Conservation (phyloP, 139 green algal genomes). For the Mychonastes homosphaera region DNA sequence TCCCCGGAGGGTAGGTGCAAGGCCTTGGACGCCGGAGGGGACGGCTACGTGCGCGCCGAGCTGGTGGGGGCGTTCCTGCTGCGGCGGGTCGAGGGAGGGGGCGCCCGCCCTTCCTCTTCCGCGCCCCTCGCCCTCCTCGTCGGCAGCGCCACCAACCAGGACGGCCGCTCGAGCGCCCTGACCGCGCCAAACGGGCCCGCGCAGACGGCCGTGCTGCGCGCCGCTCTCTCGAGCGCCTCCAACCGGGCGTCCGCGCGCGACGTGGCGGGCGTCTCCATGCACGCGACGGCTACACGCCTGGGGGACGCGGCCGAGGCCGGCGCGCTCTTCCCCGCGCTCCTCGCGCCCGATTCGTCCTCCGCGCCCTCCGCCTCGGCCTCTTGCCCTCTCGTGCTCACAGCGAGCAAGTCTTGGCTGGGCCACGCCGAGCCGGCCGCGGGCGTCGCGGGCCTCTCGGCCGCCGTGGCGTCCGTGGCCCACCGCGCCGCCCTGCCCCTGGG, state of each 20-base stretch:
- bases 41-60: constrained; percentile 72
- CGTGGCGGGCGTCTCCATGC: constrained; percentile 48
- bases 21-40: constrained; percentile 62
- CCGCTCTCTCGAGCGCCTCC: constrained; percentile 35
- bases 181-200: constrained; percentile 77
- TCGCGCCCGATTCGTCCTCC: neutral
- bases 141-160: constrained; percentile 75
- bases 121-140: constrained; percentile 31
- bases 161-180: constrained; percentile 71
- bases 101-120: neutral
- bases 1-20: constrained; percentile 72
- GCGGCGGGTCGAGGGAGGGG: constrained; percentile 11
- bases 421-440: constrained; percentile 66
- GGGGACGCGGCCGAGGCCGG: constrained; percentile 82
- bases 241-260: constrained; percentile 6
- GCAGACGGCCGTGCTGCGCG: constrained; percentile 67
- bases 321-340: constrained; percentile 13
- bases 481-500: constrained; percentile 22
- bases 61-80: constrained; percentile 34
- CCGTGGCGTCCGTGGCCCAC: constrained; percentile 9
- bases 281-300: constrained; percentile 47
- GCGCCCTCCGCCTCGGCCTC: neutral
- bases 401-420: constrained; percentile 57
- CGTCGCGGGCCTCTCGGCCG: constrained; percentile 43
- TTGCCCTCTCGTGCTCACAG: constrained; percentile 33